Percentiles rank a stretch among this genome's conserved stretches.
phyloP scores from a whole-genome alignment of 1,284 basidiomycete species.

The Ceratobasidium sp. region DNA sequence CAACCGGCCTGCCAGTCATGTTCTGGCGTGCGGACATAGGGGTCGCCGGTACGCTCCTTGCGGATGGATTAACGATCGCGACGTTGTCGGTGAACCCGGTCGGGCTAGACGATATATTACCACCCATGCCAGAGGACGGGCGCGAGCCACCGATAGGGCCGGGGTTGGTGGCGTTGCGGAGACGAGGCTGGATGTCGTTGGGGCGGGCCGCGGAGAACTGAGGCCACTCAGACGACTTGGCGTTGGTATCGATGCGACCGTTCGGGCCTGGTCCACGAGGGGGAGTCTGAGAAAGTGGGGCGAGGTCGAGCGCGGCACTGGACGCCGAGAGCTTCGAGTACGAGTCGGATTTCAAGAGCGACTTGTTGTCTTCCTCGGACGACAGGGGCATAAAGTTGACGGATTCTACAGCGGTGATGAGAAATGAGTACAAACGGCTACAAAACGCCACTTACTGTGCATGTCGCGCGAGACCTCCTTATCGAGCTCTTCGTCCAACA shows the following conservation, averaged over 20 bases:
- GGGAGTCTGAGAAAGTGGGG: conserved; percentile 83
- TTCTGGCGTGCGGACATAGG: conserved; percentile 35
- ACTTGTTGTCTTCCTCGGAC: conserved; percentile 70
- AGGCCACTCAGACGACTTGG: conserved; percentile 89
- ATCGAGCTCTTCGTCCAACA: conserved; percentile 88
- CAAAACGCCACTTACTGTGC: conserved; percentile 68
- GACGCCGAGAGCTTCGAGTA: conserved; percentile 77
- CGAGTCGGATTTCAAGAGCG: conserved; percentile 12
- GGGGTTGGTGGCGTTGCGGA: conserved; percentile 71
- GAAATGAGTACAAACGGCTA: conserved; percentile 27
- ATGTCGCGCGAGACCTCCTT: conserved; percentile 65
- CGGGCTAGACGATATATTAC: conserved; percentile 20
- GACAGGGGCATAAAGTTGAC: conserved; percentile 91
- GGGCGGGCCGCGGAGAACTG: conserved; percentile 75
- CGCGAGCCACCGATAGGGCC: conserved; percentile 41
- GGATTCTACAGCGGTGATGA: conserved; percentile 63
- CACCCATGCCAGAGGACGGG: conserved; percentile 54
- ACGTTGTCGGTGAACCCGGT: conserved; percentile 1
- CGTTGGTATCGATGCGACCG: conserved; percentile 61
- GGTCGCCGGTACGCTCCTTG: conserved; percentile 37
- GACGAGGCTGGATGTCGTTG: conserved; percentile 61
- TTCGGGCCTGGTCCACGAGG: conserved; percentile 65
- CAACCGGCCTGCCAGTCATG: conserved; percentile 18
- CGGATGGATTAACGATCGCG: conserved; percentile 16
- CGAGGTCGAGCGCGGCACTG: conserved; percentile 91